Evolutionary conservation across 352 stramenopile genomes (phyloP), one percentile per base, ranked within the genome.

Genomic region (Globisporangium spinosum): DNA sequence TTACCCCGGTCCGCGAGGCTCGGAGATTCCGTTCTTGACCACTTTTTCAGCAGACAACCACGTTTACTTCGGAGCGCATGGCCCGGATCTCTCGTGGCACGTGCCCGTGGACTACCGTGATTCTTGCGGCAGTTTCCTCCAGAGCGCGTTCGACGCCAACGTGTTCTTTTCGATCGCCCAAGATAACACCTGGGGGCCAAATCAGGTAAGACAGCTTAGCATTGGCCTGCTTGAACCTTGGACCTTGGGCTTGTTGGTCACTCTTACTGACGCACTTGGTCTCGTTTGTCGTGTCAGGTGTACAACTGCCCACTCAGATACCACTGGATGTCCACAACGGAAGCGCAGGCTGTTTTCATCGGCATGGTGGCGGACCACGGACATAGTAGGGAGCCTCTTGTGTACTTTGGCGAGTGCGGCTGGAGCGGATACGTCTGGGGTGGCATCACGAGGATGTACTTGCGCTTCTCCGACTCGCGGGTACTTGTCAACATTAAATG

Each of bases 231-330:
- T 22, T 64, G 23, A 38, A 35, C 10, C 40, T 22, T 49, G 40
- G 5, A 25, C 34, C 34, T 40, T 40, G 34, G 38, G 55, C 27
- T 45, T 60, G 29, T 22, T 60, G 29, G 17, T 22, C 27, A 25
- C 45, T 60, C 20, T 51, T 9, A 38, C n/a, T 38, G 2, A 20
- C 22, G 12, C 27, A 9, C 38, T 40, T 3, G 17, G 10, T 40
- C 32, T 58, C 45, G 13, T 20, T 58, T 56, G 35, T 45, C 13
- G 23, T 35, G 64, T n/a, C 1, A 85, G 68, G 74, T 69, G 13
- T 97, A 98, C 70, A 90, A 98, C 62, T 98, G 92, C 56, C 91
- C 92, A 0, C 29, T 77, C 9, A 89, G 89, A 15, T 96, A 78
- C 56, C 75, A 80, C 43, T 97, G 91, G 89, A 89, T 93, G 70